phyloP scores from a whole-genome alignment of 1,284 basidiomycete species.

The Ceratobasidium sp. region DNA sequence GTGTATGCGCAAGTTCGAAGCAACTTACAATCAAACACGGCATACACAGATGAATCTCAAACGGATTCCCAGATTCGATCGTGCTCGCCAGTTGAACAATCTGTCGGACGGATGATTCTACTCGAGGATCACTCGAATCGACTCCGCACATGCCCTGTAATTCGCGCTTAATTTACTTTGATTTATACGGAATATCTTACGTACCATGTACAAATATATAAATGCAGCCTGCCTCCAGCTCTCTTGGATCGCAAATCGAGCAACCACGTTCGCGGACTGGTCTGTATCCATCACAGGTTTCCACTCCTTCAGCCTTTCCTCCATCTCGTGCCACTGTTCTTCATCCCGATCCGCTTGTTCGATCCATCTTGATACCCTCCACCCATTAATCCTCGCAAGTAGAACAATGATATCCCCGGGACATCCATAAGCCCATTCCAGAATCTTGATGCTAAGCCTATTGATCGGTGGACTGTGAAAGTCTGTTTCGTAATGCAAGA shows the following conservation, averaged over 20 bases:
- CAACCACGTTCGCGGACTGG: not conserved
- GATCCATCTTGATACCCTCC: not conserved
- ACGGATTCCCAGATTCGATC: not conserved
- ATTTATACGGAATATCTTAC: not conserved
- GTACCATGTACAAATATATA: slow-evolving; percentile 35
- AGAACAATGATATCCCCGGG: not conserved
- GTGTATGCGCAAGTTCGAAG: not conserved
- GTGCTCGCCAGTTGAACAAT: slow-evolving; percentile 19
- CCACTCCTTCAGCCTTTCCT: not conserved
- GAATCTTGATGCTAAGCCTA: too few species aligned
- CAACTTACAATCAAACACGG: slow-evolving; percentile 22
- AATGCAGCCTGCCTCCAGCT: slow-evolving; percentile 22
- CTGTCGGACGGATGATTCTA: slow-evolving; percentile 7
- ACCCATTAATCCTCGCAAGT: slow-evolving; percentile 8
- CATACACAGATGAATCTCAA: not conserved
- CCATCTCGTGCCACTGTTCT: slow-evolving; percentile 13
- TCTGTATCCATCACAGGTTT: not conserved
- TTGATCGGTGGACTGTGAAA: not conserved
- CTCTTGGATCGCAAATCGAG: slow-evolving; percentile 26
- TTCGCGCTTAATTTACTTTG: not conserved
- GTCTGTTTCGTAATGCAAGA: slow-evolving; percentile 20
- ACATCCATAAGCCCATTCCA: slow-evolving; percentile 17
- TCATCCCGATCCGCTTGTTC: not conserved
- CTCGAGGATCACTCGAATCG: slow-evolving; percentile 19
- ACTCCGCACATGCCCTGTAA: slow-evolving; percentile 10